phyloP scores from a whole-genome alignment of 2,329 filamentous ascomycete genomes.

The Penicillium corylophilum region DNA sequence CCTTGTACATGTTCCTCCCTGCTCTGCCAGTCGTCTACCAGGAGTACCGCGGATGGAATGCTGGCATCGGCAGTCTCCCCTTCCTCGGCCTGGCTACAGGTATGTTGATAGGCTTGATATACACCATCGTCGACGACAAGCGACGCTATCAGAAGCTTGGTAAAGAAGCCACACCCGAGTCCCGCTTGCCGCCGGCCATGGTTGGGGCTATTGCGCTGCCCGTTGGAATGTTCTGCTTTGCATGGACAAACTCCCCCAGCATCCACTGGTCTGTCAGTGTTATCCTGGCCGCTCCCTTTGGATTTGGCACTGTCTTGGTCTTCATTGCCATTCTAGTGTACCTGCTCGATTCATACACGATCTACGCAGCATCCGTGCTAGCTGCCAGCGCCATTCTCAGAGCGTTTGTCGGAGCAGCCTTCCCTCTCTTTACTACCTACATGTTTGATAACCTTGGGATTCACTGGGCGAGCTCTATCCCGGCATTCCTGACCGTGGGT shows the following conservation, averaged over 20 bases:
- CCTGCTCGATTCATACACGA: not conserved
- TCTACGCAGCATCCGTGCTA: slow-evolving; percentile 5
- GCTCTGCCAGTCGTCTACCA: slow-evolving; percentile 3
- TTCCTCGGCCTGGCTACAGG: slow-evolving; percentile 8
- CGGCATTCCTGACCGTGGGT: slow-evolving; percentile 19
- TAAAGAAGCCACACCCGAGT: slow-evolving; percentile 1
- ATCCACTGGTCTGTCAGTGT: slow-evolving; percentile 10
- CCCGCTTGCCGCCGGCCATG: not conserved
- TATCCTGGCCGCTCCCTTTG: slow-evolving; percentile 1
- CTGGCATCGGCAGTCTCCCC: slow-evolving; percentile 4
- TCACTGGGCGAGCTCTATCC: slow-evolving; percentile 41
- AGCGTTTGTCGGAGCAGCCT: too few relatives aligned
- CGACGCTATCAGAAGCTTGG: slow-evolving; percentile 1
- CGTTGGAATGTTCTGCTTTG: slow-evolving; percentile 10
- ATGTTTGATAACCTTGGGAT: slow-evolving; percentile 41
- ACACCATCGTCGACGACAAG: slow-evolving; percentile 1
- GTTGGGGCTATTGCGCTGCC: not conserved
- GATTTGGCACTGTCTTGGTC: slow-evolving; percentile 1
- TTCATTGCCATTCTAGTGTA: slow-evolving; percentile 2
- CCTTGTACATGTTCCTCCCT: slow-evolving; percentile 6
- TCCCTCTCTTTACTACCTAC: slow-evolving; percentile 36
- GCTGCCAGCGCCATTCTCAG: slow-evolving; percentile 3
- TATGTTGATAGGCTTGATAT: slow-evolving; percentile 3
- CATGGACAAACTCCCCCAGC: slow-evolving; percentile 11
- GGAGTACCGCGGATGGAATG: slow-evolving; percentile 6